Evolutionary conservation across 2,329 filamentous ascomycete genomes (phyloP).

Genomic region (Neofusicoccum parvum): DNA sequence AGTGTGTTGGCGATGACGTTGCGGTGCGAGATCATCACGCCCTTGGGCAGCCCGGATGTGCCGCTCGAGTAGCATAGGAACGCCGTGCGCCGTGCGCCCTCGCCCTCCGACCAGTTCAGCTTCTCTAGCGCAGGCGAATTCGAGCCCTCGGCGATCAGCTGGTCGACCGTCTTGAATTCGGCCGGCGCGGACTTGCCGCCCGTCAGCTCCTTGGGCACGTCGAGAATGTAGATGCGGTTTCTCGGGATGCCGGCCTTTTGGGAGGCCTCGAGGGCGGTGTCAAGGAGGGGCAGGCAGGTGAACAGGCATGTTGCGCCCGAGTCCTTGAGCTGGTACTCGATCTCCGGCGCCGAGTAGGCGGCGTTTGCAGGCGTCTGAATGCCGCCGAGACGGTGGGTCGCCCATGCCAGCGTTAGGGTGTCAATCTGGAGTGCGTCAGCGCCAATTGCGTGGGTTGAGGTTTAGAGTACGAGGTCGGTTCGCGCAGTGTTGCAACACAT

Average conservation of each 20-base stretch:
- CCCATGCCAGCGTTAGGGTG: conserved; percentile 71
- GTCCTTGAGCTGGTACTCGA: conserved; percentile 71
- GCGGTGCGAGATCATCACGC: conserved; percentile 77
- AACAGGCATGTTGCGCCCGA: conserved; percentile 71
- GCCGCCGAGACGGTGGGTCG: conserved; percentile 73
- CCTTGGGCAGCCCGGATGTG: conserved; percentile 81
- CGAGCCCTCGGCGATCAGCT: conserved; percentile 65
- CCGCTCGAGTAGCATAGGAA: conserved; percentile 82
- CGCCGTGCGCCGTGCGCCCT: conserved; percentile 68
- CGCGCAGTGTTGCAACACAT: not conserved
- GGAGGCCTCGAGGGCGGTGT: conserved; percentile 66
- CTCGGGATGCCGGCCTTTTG: conserved; percentile 64
- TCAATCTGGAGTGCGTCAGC: conserved; percentile 61
- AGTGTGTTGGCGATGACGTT: conserved; percentile 79
- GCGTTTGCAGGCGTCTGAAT: conserved; percentile 75
- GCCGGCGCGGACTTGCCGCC: conserved; percentile 49
- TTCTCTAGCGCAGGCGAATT: conserved; percentile 56
- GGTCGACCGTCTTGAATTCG: conserved; percentile 65
- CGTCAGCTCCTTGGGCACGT: conserved; percentile 60
- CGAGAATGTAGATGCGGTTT: conserved; percentile 68
- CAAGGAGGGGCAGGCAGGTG: conserved; percentile 68
- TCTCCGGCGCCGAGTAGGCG: conserved; percentile 68
- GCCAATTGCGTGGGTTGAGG: not conserved
- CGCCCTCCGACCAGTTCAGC: conserved; percentile 64
- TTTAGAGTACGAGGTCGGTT: too few relatives aligned